Evolutionary conservation across 176 grass and related monocot genomes (phyloP), one percentile per base, ranked within the genome.

Genomic region (Oryza meyeriana): DNA sequence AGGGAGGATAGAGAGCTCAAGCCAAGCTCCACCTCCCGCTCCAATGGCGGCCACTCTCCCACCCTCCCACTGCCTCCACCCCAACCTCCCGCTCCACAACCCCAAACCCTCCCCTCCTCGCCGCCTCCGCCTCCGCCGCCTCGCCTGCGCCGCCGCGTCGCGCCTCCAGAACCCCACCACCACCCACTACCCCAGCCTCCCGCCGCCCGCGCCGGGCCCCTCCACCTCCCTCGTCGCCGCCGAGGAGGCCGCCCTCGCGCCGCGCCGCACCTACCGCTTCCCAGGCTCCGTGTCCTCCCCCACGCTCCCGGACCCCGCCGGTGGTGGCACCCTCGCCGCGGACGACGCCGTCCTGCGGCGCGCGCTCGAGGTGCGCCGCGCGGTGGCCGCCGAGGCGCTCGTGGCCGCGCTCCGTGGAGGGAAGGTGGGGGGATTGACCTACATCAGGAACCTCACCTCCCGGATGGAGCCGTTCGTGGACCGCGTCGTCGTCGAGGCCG

Each of bases 361-460:
- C 22, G 90, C 92, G 27, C 87, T 98, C 72, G 82, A 93, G 79
- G 92, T 98, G 71, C 89, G 95, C 32, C 87, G 92, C 86, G 87
- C 86, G 12, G 87, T 95, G 35, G 92, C 88, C 16, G 22, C 72
- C 8, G 88, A 98, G 86, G 70, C 11, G 70, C 82, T 98, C 35
- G 92, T 88, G 32, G 85, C 79, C 44, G 75, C 72, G 35, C 77
- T 98, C 33, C 44, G 72, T 30, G 84, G 88, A 36, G 88, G 88
- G 0, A 95, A 86, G 83, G 58, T 91, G 45, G 94, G 95, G 64
- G 88, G 95, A 20, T 26, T 87, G 26, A 98, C 86, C 8, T 98
- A 98, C 79, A 66, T 94, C 34, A 90, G 24, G 57, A 98, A 91
- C 65, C 88, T 98, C 52, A 90, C 74, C 14, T 52, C 77, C 3